Percentiles rank a stretch among this genome's conserved stretches.
Evolutionary conservation across 1,284 basidiomycete species (phyloP).

Genomic region (Stygiomarasmius scandens): DNA sequence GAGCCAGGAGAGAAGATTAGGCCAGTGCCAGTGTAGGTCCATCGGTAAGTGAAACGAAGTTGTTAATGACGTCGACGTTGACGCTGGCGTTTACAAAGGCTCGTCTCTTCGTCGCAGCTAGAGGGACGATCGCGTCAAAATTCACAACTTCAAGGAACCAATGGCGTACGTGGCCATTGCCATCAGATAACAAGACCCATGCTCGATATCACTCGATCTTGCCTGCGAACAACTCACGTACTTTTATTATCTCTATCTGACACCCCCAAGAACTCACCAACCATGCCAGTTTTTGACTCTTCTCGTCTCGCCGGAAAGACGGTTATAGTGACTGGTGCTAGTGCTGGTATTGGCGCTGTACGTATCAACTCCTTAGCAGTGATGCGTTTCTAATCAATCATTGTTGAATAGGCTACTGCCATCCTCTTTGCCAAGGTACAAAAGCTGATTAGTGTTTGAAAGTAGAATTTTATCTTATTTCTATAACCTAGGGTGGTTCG

Average conservation of each 20-base stretch:
- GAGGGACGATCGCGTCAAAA: background rate
- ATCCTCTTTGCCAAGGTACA: slow-evolving; percentile 84
- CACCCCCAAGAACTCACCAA: slow-evolving; percentile 12
- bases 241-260: slow-evolving; percentile 10
- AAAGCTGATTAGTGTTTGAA: slow-evolving; percentile 1
- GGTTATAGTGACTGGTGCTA: slow-evolving; percentile 71
- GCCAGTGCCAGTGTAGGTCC: slow-evolving; percentile 43
- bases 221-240: slow-evolving; percentile 2
- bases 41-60: no score
- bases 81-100: background rate
- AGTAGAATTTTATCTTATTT: background rate
- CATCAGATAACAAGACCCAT: slow-evolving; percentile 15
- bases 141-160: background rate
- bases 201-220: background rate
- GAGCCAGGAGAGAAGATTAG: slow-evolving; percentile 58
- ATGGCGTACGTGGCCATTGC: slow-evolving; percentile 1
- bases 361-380: slow-evolving; percentile 18
- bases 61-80: background rate
- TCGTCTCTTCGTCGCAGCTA: background rate
- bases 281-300: slow-evolving; percentile 80
- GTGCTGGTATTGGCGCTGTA: slow-evolving; percentile 68
- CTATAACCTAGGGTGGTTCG: slow-evolving; percentile 63
- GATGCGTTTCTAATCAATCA: background rate
- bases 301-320: slow-evolving; percentile 81
- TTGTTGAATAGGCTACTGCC: slow-evolving; percentile 67